Evolutionary conservation across 176 grass and related monocot species (phyloP).

Genomic region (Themeda triandra): DNA sequence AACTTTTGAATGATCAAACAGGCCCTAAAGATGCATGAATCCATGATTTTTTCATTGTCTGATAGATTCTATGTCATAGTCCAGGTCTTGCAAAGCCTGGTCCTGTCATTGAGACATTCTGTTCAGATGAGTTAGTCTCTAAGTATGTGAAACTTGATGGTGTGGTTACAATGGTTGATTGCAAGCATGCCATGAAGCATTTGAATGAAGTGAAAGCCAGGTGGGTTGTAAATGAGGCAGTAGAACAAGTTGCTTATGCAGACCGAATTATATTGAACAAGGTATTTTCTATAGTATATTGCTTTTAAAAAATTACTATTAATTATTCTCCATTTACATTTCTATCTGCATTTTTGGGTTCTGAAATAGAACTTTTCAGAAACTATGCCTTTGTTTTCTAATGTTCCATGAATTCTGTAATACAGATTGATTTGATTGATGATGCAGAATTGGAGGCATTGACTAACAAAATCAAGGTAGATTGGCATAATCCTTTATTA

Average conservation of each 20-base stretch:
- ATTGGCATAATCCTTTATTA: not conserved
- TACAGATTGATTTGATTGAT: slow-evolving; percentile 63
- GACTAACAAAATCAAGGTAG: slow-evolving; percentile 75
- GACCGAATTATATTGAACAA: slow-evolving; percentile 68
- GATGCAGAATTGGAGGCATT: slow-evolving; percentile 46
- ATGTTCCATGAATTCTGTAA: not conserved
- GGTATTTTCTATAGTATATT: slow-evolving; percentile 12
- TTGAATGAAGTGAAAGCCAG: slow-evolving; percentile 76
- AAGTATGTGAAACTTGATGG: slow-evolving; percentile 79
- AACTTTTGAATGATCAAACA: not conserved
- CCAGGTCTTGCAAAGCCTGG: slow-evolving; percentile 72
- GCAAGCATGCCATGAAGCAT: slow-evolving; percentile 77
- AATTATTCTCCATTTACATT: not conserved
- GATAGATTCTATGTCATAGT: not conserved
- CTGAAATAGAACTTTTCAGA: not conserved
- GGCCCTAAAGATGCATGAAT: not conserved
- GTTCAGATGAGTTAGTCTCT: slow-evolving; percentile 67
- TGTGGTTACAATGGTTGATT: slow-evolving; percentile 78
- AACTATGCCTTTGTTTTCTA: slow-evolving; percentile 18
- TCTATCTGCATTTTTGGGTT: not conserved
- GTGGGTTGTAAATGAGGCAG: slow-evolving; percentile 81
- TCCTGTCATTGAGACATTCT: slow-evolving; percentile 74
- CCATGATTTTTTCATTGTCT: not conserved
- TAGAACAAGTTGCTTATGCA: slow-evolving; percentile 76
- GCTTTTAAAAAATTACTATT: not conserved